Evolutionary conservation across 108 stramenopile genomes (phyloP).

Genomic region (Thalassiosira profunda): DNA sequence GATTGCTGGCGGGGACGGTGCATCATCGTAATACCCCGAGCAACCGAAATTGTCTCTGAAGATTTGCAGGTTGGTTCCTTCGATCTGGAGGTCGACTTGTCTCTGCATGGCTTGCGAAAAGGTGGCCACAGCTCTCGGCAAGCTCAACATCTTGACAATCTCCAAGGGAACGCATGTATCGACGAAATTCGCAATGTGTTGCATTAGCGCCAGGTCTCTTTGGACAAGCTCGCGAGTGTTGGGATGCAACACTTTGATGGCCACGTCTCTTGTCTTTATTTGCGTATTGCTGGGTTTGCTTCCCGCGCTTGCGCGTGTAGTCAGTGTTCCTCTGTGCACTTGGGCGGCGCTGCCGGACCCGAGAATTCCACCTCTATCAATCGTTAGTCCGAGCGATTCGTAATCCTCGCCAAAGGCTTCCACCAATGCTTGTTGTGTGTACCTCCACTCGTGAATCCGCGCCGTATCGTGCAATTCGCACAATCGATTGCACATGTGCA

Average conservation of each 20-base stretch:
- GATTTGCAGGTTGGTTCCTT: conserved; percentile 63
- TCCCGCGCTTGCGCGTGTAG: neutral
- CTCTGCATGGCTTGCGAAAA: conserved; percentile 70
- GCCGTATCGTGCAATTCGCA: conserved; percentile 70
- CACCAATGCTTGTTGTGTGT: conserved; percentile 63
- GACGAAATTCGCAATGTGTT: conserved; percentile 60
- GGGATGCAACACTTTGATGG: conserved; percentile 92
- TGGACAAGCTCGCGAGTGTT: conserved; percentile 60
- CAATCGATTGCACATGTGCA: conserved; percentile 69
- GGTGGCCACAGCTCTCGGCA: conserved; percentile 73
- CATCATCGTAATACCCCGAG: too few species aligned
- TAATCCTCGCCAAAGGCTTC: conserved; percentile 82
- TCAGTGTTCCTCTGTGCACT: conserved; percentile 76
- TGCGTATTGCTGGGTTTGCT: too few species aligned
- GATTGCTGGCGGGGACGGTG: conserved; percentile 23
- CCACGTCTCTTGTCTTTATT: too few species aligned
- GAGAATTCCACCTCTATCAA: conserved; percentile 57
- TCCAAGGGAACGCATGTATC: conserved; percentile 64
- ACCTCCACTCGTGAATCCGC: conserved; percentile 66
- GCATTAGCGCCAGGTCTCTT: conserved; percentile 76
- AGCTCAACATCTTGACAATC: conserved; percentile 68
- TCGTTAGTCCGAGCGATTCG: conserved; percentile 52
- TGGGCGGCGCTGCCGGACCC: conserved; percentile 94
- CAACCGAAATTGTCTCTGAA: conserved; percentile 82
- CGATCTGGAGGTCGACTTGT: conserved; percentile 85